Percentiles rank a stretch among this genome's conserved stretches.
These are phyloP conservation scores for Pythium inflatum DNA, from an alignment of 352 stramenopile genomes.

Conservation along the genomic window DNA sequence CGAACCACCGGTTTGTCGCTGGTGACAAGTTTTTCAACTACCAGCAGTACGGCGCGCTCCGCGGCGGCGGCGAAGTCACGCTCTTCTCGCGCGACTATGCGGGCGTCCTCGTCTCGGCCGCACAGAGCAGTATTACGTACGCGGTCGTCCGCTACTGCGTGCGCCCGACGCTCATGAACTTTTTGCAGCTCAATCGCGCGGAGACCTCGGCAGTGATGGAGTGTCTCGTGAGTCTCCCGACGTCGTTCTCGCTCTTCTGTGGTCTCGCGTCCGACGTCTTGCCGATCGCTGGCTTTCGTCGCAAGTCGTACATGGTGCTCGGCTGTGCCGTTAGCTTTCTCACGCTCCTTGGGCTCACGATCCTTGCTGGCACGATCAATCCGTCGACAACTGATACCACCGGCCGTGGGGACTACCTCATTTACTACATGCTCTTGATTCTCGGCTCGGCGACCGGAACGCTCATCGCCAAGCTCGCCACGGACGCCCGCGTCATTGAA, in stretches of 20 bases:
- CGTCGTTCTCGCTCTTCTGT: conserved; percentile 85
- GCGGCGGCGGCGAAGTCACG: conserved; percentile 58
- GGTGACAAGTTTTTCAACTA: conserved; percentile 67
- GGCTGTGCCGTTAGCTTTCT: conserved; percentile 63
- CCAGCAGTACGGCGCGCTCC: conserved; percentile 69
- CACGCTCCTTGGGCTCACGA: conserved; percentile 45
- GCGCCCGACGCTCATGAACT: conserved; percentile 71
- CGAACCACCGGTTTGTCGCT: conserved; percentile 46
- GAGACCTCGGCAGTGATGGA: conserved; percentile 64
- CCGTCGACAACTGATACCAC: conserved; percentile 41
- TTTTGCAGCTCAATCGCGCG: conserved; percentile 51
- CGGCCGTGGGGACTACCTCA: conserved; percentile 42
- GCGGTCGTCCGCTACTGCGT: conserved; percentile 69
- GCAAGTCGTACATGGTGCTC: conserved; percentile 92
- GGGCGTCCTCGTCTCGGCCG: conserved; percentile 59
- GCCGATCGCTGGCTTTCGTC: conserved; percentile 83
- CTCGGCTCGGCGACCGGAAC: conserved; percentile 81
- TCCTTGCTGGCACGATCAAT: conserved; percentile 58
- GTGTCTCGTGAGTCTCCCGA: conserved; percentile 86
- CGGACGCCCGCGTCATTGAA: conserved; percentile 82
- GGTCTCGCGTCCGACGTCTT: conserved; percentile 87
- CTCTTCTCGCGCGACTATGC: conserved; percentile 67
- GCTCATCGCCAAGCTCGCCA: conserved; percentile 85
- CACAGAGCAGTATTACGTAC: conserved; percentile 61
- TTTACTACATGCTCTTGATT: conserved; percentile 63